Evolutionary conservation across 306 rosid species (phyloP).

Genomic region (Cucurbita ficifolia): DNA sequence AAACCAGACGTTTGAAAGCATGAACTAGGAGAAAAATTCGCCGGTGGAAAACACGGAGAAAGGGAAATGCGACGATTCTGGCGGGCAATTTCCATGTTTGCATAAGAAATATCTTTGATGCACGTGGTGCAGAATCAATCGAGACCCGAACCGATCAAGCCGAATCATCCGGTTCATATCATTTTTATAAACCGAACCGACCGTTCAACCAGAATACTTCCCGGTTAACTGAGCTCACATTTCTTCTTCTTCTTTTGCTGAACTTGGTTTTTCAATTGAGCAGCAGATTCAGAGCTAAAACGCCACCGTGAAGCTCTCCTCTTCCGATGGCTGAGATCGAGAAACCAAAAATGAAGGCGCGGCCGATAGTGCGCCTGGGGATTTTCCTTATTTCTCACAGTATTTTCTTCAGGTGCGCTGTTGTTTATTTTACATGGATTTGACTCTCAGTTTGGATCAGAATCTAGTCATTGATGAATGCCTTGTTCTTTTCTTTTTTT

Average conservation of each 20-base stretch:
- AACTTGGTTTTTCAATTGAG: neutral
- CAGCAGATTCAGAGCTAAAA: neutral
- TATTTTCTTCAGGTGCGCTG: slow-evolving; percentile 42
- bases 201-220: neutral
- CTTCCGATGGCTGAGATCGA: slow-evolving; percentile 22
- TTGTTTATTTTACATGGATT: neutral
- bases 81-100: neutral
- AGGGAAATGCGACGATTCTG: neutral
- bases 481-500: neutral
- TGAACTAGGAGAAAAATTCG: neutral
- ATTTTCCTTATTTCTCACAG: slow-evolving; percentile 63
- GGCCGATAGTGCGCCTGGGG: slow-evolving; percentile 63
- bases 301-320: neutral
- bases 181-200: neutral
- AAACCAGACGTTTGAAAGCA: neutral
- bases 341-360: slow-evolving; percentile 19
- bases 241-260: neutral
- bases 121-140: neutral
- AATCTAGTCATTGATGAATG: neutral
- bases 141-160: neutral
- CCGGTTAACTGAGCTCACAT: neutral
- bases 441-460: neutral
- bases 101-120: neutral
- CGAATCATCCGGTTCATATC: neutral
- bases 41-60: neutral